Base-by-base conservation (phyloP, 768 basidiomycete species). In the Hydnomerulius pinastri region DNA sequence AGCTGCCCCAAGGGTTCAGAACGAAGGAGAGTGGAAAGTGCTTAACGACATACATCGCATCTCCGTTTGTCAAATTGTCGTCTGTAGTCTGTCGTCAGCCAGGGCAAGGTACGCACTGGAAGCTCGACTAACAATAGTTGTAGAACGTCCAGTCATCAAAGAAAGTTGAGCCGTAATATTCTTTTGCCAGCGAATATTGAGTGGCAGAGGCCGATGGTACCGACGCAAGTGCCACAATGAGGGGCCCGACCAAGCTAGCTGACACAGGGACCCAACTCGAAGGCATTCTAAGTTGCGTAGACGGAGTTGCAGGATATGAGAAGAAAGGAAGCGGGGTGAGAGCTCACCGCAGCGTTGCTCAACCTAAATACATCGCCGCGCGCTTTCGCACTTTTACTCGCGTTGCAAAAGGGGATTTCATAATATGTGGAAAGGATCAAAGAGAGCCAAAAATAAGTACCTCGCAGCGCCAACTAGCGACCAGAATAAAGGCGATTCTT, bases 111-210 rank as follows among this genome's bases (percentile, higher is more conserved):
- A 32, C 49, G 28, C 9, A n/a, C 35, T 25, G 12, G 4, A 48
- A 23, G 21, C 24, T 13, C 30, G 21, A 70, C 78, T 50, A 54
- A 81, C 84, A 79, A 53, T 79, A 54, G 41, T 78, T 72, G 53
- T 81, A 87, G 61, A 82, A 87, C n/a, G 71, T 68, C 86, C 86
- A 88, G 10, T 74, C 77, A 46, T 87, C 69, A 55, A 88, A 88
- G 65, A 89, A 88, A 6, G 63, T 73, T n/a, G 73, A 61, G 1
- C 87, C 86, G 4, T 76, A 60, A 65, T 83, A 87, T 48, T 79
- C 77, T 58, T 77, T 77, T 20, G 77, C 75, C 42, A 85, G 64
- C 46, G 75, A 65, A 66, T 87, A 85, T 24, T 65, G 60, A n/a
- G 70, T 63, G 3, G 64, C 71, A 18, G 60, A 60, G 17, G 25